A percentile compares a stretch with the other conserved stretches of the same genome.
Conservation (phyloP, 345 rosid genomes). For the Camelina hispida region DNA sequence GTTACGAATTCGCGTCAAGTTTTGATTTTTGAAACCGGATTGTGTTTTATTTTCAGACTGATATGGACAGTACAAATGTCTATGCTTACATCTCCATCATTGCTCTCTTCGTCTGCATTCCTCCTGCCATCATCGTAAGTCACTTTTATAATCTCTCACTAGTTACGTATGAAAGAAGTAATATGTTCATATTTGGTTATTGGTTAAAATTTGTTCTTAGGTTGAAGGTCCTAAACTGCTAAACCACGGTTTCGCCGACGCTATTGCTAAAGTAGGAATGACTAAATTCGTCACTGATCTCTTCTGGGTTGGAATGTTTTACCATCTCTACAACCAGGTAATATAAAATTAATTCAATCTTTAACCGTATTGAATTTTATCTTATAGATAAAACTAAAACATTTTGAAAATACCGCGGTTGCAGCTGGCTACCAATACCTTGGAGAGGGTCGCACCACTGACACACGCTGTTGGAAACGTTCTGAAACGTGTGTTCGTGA, state of each 20-base stretch:
- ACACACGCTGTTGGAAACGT: constrained; percentile 99
- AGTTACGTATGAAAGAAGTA: constrained; percentile 22
- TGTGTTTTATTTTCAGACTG: constrained; percentile 59
- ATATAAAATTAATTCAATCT: no score
- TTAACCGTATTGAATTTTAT: no score
- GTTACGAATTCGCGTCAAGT: neutral
- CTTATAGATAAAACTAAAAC: neutral
- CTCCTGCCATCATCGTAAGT: constrained; percentile 91
- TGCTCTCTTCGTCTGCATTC: constrained; percentile 87
- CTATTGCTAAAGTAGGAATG: constrained; percentile 86
- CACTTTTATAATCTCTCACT: constrained; percentile 2
- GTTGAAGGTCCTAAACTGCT: constrained; percentile 89
- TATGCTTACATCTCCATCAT: constrained; percentile 97
- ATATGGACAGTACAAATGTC: constrained; percentile 94
- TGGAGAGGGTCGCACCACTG: constrained; percentile 97
- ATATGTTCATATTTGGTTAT: neutral
- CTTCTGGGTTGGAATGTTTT: constrained; percentile 99
- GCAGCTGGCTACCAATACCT: constrained; percentile 94
- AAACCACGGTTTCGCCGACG: constrained; percentile 75
- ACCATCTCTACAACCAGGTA: constrained; percentile 98
- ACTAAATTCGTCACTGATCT: constrained; percentile 88
- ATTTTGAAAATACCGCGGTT: constrained; percentile 16
- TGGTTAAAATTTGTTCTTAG: constrained; percentile 44
- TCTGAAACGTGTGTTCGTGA: constrained; percentile 96
- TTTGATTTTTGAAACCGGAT: neutral